Conservation (phyloP, 768 basidiomycete species). For the Daedalea quercina region DNA sequence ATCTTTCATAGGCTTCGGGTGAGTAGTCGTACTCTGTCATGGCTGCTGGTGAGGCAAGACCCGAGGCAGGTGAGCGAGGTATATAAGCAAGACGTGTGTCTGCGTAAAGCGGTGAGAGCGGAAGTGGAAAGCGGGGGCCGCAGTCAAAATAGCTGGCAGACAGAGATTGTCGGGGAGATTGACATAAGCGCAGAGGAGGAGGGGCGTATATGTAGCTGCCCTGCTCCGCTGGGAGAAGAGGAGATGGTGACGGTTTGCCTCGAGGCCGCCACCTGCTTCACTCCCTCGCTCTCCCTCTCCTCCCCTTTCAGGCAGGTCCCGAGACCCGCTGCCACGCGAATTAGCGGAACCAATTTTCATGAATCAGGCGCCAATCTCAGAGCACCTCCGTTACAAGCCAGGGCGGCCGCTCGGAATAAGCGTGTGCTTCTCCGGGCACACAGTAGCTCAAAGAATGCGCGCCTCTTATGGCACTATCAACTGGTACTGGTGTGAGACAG, state of each 20-base stretch:
- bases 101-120: background rate
- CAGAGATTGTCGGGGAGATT: background rate
- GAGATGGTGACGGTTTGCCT: background rate
- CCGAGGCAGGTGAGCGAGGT: background rate
- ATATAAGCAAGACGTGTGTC: background rate
- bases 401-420: too few species aligned
- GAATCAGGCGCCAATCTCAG: too few species aligned
- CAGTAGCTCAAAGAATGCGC: too few species aligned
- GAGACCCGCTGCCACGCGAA: background rate
- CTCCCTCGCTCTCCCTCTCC: background rate
- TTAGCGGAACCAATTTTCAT: background rate
- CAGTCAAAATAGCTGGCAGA: background rate
- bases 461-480: too few species aligned
- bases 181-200: background rate
- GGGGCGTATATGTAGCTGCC: background rate
- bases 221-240: background rate
- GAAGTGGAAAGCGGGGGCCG: background rate
- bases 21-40: conserved; percentile 32
- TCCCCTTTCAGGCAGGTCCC: background rate
- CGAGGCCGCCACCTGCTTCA: background rate
- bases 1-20: conserved; percentile 24
- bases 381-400: too few species aligned
- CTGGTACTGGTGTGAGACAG: too few species aligned
- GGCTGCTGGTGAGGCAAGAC: background rate
- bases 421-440: too few species aligned